phyloP scores from a whole-genome alignment of 257 asterid genomes.

The Capsicum pubescens region DNA sequence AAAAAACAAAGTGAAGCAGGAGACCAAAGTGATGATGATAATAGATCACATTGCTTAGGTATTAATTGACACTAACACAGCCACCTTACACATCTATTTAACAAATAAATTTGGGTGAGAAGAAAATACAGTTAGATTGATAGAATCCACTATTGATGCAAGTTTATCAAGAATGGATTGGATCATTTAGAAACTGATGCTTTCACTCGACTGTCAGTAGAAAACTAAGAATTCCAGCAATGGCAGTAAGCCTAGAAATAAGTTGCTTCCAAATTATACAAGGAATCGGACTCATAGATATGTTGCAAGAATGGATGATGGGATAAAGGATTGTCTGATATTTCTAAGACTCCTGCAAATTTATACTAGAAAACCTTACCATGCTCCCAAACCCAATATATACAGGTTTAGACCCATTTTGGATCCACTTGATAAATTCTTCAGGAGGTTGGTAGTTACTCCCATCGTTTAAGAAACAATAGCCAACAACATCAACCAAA shows the following conservation, averaged over 20 bases:
- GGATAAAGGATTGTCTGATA: not conserved
- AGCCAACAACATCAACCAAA: slow-evolving; percentile 92
- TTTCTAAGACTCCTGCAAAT: not conserved
- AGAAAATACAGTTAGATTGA: not conserved
- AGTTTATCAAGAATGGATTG: slow-evolving; percentile 15
- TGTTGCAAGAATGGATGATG: not conserved
- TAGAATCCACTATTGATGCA: not conserved
- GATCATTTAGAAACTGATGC: not conserved
- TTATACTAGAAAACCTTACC: slow-evolving; percentile 53
- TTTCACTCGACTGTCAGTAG: slow-evolving; percentile 2
- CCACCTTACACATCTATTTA: slow-evolving; percentile 13
- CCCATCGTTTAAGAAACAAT: slow-evolving; percentile 82
- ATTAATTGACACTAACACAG: not conserved
- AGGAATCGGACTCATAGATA: not conserved
- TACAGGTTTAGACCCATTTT: slow-evolving; percentile 76
- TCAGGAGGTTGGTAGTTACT: slow-evolving; percentile 74
- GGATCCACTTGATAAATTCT: slow-evolving; percentile 79
- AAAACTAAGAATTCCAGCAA: not conserved
- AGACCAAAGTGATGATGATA: not conserved
- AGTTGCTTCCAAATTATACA: not conserved
- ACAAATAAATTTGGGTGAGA: slow-evolving; percentile 13
- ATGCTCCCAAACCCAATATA: slow-evolving; percentile 99
- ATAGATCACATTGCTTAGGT: not conserved
- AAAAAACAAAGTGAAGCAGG: slow-evolving; percentile 21
- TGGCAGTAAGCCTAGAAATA: slow-evolving; percentile 8